These are phyloP conservation scores for Ophiostoma pallidulum DNA, from an alignment of 2,329 filamentous ascomycete genomes.

Conservation along the genomic window DNA sequence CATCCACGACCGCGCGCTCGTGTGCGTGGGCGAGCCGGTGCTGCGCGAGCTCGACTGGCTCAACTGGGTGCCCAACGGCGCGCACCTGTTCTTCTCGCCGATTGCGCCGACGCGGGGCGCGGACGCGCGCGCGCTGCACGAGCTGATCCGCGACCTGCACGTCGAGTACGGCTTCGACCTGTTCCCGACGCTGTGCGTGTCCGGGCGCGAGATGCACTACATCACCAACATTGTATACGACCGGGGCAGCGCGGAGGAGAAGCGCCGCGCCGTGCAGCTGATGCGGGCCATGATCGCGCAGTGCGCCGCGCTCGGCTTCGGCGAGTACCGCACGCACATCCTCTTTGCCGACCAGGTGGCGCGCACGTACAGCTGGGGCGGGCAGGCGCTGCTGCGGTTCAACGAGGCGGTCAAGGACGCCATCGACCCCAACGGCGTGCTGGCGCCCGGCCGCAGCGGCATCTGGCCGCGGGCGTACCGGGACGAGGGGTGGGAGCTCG, in stretches of 20 bases:
- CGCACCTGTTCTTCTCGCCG: conserved; percentile 40
- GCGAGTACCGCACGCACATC: conserved; percentile 33
- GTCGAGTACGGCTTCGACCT: conserved; percentile 40
- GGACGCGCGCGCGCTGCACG: conserved; percentile 36
- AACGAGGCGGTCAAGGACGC: conserved; percentile 31
- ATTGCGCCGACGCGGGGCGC: conserved; percentile 39
- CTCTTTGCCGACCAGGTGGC: conserved; percentile 31
- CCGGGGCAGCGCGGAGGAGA: conserved; percentile 24
- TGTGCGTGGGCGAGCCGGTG: conserved; percentile 27
- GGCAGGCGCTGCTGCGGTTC: conserved; percentile 27
- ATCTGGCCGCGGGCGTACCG: conserved; percentile 30
- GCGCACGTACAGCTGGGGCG: conserved; percentile 30
- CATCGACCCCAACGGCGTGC: conserved; percentile 33
- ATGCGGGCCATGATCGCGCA: conserved; percentile 28
- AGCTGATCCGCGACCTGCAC: conserved; percentile 28
- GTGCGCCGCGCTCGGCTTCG: conserved; percentile 27
- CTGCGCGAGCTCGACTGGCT: conserved; percentile 32
- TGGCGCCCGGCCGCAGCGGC: conserved; percentile 37
- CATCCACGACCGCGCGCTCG: conserved; percentile 27
- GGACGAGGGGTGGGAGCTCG: conserved; percentile 14
- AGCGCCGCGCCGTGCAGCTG: conserved; percentile 22
- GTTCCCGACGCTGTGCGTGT: conserved; percentile 41
- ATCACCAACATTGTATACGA: conserved; percentile 41
- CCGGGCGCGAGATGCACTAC: conserved; percentile 45
- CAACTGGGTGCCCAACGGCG: conserved; percentile 43